A percentile compares a stretch with the other conserved stretches of the same genome.
Evolutionary conservation across 768 basidiomycete species (phyloP).

Genomic region (Megacollybia marginata): DNA sequence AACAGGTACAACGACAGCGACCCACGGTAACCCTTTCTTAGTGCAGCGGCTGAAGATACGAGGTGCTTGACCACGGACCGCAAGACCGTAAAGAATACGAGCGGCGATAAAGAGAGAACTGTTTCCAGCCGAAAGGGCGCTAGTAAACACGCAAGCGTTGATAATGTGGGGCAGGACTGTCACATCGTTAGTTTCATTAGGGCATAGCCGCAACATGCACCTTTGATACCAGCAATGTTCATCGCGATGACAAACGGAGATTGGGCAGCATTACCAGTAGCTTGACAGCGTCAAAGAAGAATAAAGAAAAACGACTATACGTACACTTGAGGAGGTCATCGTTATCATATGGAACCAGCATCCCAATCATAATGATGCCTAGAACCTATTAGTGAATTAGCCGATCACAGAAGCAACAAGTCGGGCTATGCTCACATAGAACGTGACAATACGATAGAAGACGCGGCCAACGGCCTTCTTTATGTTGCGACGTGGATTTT

Average conservation of each 20-base stretch:
- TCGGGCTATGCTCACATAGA: slow-evolving; percentile 52
- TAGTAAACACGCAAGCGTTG: slow-evolving; percentile 46
- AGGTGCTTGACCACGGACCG: slow-evolving; percentile 14
- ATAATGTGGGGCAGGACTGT: slow-evolving; percentile 35
- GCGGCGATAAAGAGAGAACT: slow-evolving; percentile 28
- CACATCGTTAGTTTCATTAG: not conserved
- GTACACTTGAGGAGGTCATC: slow-evolving; percentile 22
- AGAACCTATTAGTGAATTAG: slow-evolving; percentile 36
- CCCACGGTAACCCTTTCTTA: slow-evolving; percentile 15
- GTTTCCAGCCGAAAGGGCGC: slow-evolving; percentile 43
- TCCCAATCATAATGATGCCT: slow-evolving; percentile 59
- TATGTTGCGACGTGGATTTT: slow-evolving; percentile 74
- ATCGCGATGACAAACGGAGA: slow-evolving; percentile 64
- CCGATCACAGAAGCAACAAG: not conserved
- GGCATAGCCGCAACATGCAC: slow-evolving; percentile 5
- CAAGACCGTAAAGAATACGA: slow-evolving; percentile 15
- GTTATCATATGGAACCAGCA: slow-evolving; percentile 52
- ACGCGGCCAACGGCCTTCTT: slow-evolving; percentile 69
- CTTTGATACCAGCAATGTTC: slow-evolving; percentile 43
- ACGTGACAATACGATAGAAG: slow-evolving; percentile 73
- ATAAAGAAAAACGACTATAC: not conserved
- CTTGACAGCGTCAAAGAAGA: slow-evolving; percentile 1
- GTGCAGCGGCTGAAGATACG: slow-evolving; percentile 9
- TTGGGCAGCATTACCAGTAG: slow-evolving; percentile 37
- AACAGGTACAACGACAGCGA: not conserved